Conservation (phyloP, 2,329 filamentous ascomycete species). For the Sclerotinia nivalis region DNA sequence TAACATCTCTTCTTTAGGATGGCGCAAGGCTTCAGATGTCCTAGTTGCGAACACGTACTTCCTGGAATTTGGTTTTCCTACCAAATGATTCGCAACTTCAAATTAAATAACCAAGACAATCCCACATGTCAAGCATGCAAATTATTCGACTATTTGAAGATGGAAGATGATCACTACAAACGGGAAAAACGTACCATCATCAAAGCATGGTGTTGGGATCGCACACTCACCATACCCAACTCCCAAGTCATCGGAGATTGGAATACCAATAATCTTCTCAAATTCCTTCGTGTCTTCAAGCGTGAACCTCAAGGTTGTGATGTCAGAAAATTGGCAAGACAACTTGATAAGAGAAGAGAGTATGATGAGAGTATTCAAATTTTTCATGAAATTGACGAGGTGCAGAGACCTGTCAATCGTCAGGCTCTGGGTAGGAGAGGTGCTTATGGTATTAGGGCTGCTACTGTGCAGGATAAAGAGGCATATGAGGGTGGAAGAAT, state of each 20-base stretch:
- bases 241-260: constrained; percentile 7
- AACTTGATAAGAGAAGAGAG: neutral
- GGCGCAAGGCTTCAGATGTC: constrained; percentile 22
- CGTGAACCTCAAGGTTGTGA: neutral
- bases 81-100: constrained; percentile 3
- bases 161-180: constrained; percentile 38
- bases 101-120: neutral
- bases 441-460: neutral
- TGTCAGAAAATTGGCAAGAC: neutral
- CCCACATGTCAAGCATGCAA: constrained; percentile 31
- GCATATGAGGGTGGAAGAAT: neutral
- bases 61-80: constrained; percentile 34
- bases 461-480: neutral
- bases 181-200: constrained; percentile 30
- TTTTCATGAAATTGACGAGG: constrained; percentile 5
- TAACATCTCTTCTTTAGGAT: constrained; percentile 19
- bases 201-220: constrained; percentile 28
- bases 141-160: constrained; percentile 24
- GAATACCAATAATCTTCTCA: constrained; percentile 26
- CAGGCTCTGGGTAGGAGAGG: constrained; percentile 2
- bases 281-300: constrained; percentile 25
- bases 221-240: neutral
- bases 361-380: neutral
- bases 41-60: constrained; percentile 18
- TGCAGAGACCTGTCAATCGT: neutral